Evolutionary conservation across 208 protist genomes (phyloP).

Genomic region (Crithidia fasciculata): DNA sequence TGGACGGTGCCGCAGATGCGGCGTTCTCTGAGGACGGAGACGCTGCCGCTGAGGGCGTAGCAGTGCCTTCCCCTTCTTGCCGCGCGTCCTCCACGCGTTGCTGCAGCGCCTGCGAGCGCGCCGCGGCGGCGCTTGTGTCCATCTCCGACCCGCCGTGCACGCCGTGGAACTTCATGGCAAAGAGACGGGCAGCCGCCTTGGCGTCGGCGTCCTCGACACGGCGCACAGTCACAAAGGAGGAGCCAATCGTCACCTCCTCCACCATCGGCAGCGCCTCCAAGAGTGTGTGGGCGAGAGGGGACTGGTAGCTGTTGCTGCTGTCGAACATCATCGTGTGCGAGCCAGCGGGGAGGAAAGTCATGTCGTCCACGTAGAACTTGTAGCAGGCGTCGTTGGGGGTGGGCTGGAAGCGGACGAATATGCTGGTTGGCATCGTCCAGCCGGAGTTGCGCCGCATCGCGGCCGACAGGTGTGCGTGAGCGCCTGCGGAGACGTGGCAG

Average conservation of each 20-base stretch:
- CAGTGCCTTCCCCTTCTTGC: not conserved
- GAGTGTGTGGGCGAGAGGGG: slow-evolving; percentile 72
- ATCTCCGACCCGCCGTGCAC: slow-evolving; percentile 14
- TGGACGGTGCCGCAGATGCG: not conserved
- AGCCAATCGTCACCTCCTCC: slow-evolving; percentile 86
- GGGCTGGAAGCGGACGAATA: slow-evolving; percentile 81
- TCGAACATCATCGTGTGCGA: slow-evolving; percentile 77
- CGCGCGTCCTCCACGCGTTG: slow-evolving; percentile 38
- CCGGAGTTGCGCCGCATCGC: slow-evolving; percentile 2
- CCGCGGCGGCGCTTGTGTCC: slow-evolving; percentile 40
- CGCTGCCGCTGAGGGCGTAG: not conserved
- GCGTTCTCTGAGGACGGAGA: no score
- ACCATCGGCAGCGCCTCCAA: slow-evolving; percentile 83
- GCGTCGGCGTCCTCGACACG: slow-evolving; percentile 67
- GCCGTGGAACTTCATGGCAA: slow-evolving; percentile 64
- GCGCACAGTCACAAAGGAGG: slow-evolving; percentile 80
- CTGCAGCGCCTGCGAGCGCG: slow-evolving; percentile 65
- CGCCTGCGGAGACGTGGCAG: not conserved
- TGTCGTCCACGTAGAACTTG: slow-evolving; percentile 81
- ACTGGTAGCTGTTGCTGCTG: slow-evolving; percentile 78
- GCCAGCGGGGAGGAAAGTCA: slow-evolving; percentile 56
- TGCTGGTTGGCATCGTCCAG: slow-evolving; percentile 16
- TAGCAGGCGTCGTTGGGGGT: slow-evolving; percentile 88
- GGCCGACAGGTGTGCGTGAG: not conserved
- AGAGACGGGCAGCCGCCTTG: slow-evolving; percentile 65